A percentile compares a stretch with the other conserved stretches of the same genome.
phyloP scores from a whole-genome alignment of 306 rosid genomes.

The Vigna mungo region DNA sequence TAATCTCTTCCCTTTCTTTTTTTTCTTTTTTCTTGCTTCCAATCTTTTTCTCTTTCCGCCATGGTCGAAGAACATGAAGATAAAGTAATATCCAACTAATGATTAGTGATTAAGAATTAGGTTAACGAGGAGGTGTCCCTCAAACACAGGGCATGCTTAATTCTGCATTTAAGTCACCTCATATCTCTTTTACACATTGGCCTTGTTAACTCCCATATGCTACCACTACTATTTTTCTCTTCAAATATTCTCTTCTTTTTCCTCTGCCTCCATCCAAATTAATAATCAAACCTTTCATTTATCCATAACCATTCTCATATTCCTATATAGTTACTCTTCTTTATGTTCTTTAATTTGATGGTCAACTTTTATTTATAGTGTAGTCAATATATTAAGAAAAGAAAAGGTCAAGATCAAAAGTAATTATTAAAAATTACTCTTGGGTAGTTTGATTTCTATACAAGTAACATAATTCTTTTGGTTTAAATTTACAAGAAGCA shows the following conservation, averaged over 20 bases:
- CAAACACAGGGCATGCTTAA: slow-evolving; percentile 44
- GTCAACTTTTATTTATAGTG: no score
- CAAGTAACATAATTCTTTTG: no score
- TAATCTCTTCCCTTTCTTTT: slow-evolving; percentile 15
- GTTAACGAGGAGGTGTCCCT: slow-evolving; percentile 49
- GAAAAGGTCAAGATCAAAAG: no score
- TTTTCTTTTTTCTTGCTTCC: background rate
- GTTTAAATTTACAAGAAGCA: no score
- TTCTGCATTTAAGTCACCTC: slow-evolving; percentile 36
- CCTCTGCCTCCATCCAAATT: background rate
- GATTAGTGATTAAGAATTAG: slow-evolving; percentile 49
- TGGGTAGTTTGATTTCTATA: no score
- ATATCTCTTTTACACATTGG: slow-evolving; percentile 39
- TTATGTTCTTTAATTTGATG: no score
- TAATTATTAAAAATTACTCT: no score
- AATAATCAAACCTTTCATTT: background rate
- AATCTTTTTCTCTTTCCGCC: slow-evolving; percentile 36
- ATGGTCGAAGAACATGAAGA: slow-evolving; percentile 35
- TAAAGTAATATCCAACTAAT: slow-evolving; percentile 52
- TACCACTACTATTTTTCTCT: background rate
- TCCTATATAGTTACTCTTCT: no score
- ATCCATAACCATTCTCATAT: no score
- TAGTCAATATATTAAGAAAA: no score
- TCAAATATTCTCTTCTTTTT: background rate
- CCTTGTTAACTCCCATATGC: slow-evolving; percentile 16